These are phyloP conservation scores for Tuber brumale DNA, from an alignment of 495 filamentous ascomycete genomes.

Conservation along the genomic window DNA sequence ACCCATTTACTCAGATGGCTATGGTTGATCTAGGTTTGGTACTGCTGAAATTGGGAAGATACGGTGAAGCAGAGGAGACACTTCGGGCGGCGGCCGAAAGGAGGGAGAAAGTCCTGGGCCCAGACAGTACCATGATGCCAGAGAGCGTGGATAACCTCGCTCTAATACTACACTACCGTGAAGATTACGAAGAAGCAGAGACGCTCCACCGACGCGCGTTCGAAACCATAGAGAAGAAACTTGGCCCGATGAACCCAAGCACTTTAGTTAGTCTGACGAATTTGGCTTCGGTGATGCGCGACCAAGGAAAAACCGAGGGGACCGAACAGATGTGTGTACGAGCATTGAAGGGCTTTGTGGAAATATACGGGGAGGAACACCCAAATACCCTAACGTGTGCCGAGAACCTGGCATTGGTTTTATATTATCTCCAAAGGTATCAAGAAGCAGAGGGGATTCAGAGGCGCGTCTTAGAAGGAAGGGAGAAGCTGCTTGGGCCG, in stretches of 20 bases:
- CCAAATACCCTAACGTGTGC: conserved; percentile 25
- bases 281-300: conserved; percentile 28
- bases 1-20: conserved; percentile 21
- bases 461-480: conserved; percentile 16
- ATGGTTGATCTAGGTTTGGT: conserved; percentile 34
- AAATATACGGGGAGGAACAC: conserved; percentile 12
- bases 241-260: conserved; percentile 37
- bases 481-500: conserved; percentile 19
- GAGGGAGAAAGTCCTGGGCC: conserved; percentile 35
- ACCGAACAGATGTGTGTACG: conserved; percentile 34
- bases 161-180: conserved; percentile 32
- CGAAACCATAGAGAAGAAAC: conserved; percentile 31
- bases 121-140: conserved; percentile 41
- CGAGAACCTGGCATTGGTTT: conserved; percentile 33
- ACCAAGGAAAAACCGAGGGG: conserved; percentile 35
- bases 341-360: conserved; percentile 24
- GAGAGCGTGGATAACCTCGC: conserved; percentile 37
- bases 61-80: conserved; percentile 38
- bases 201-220: conserved; percentile 31
- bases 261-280: conserved; percentile 7
- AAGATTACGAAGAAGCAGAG: conserved; percentile 44
- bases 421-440: conserved; percentile 40
- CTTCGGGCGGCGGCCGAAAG: conserved; percentile 15
- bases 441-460: conserved; percentile 43
- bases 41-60: conserved; percentile 13